A percentile compares a stretch with the other conserved stretches of the same genome.
Evolutionary conservation across 352 stramenopile genomes (phyloP).

Genomic region (Blastocystis hominis): DNA sequence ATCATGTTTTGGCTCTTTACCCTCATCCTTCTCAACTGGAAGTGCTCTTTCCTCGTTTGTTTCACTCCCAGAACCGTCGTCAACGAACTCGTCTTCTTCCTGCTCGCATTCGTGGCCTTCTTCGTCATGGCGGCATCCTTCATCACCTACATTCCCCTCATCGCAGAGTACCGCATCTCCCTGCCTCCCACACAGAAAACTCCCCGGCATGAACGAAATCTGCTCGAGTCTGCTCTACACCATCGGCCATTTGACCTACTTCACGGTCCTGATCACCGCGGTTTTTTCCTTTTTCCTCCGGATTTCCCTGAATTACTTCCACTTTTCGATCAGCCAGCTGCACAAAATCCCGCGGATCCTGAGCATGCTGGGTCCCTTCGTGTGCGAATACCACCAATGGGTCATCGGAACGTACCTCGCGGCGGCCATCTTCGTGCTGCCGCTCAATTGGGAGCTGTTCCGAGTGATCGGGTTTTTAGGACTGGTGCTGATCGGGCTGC

Average conservation of each 20-base stretch:
- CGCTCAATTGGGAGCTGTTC: neutral
- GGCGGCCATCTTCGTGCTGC: neutral
- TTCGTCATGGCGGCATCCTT: slow-evolving; percentile 11
- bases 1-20: neutral
- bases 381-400: slow-evolving; percentile 51
- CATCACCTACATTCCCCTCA: slow-evolving; percentile 21
- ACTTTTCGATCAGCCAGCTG: slow-evolving; percentile 20
- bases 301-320: slow-evolving; percentile 37
- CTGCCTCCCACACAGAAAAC: neutral
- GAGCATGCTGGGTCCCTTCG: neutral
- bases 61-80: neutral
- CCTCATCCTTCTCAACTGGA: neutral
- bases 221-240: neutral
- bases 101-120: neutral
- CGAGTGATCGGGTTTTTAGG: neutral
- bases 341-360: slow-evolving; percentile 23
- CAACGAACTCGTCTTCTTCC: slow-evolving; percentile 32
- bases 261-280: neutral
- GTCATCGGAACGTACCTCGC: slow-evolving; percentile 13
- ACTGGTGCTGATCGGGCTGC: neutral
- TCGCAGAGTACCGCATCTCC: neutral
- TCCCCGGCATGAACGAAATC: slow-evolving; percentile 5
- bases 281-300: slow-evolving; percentile 20
- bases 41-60: neutral
- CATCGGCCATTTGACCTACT: neutral